Percentiles rank a stretch among this genome's conserved stretches.
phyloP scores from a whole-genome alignment of 371 early-diverging fungal species.

The Mortierella sp. region DNA sequence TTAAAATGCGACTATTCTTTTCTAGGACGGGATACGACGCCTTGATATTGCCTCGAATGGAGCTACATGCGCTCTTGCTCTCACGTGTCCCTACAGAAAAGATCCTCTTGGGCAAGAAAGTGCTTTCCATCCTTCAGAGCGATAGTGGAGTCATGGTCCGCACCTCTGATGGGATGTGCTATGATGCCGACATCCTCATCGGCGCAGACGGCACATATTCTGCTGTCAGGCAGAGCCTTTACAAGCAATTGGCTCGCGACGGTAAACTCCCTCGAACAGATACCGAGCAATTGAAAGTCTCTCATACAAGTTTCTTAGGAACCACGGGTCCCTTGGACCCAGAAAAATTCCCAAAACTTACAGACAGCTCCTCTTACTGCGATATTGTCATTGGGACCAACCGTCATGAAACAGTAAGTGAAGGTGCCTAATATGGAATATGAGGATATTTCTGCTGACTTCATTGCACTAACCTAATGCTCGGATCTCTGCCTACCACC shows the following conservation, averaged over 20 bases:
- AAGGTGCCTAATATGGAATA: neutral
- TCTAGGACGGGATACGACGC: slow-evolving; percentile 13
- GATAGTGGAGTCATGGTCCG: slow-evolving; percentile 15
- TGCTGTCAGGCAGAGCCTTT: slow-evolving; percentile 5
- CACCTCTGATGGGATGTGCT: slow-evolving; percentile 5
- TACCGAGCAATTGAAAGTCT: slow-evolving; percentile 13
- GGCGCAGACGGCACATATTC: slow-evolving; percentile 17
- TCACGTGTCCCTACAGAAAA: slow-evolving; percentile 11
- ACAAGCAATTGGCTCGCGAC: slow-evolving; percentile 5
- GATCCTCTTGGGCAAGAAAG: slow-evolving; percentile 19
- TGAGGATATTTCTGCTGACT: neutral
- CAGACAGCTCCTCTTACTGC: neutral
- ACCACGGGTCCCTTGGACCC: slow-evolving; percentile 15
- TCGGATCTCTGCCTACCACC: too few relatives aligned
- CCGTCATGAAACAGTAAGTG: neutral
- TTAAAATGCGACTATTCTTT: too few relatives aligned
- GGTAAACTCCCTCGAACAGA: neutral
- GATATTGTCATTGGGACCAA: slow-evolving; percentile 3
- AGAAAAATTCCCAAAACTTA: slow-evolving; percentile 6
- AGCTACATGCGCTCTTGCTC: slow-evolving; percentile 17
- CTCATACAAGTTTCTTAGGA: slow-evolving; percentile 13
- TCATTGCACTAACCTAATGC: too few relatives aligned
- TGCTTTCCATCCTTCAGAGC: slow-evolving; percentile 21
- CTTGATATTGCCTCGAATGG: neutral
- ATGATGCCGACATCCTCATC: slow-evolving; percentile 23